A percentile compares a stretch with the other conserved stretches of the same genome.
Evolutionary conservation across 2,329 filamentous ascomycete species (phyloP).

Genomic region (Microcera coccophila): DNA sequence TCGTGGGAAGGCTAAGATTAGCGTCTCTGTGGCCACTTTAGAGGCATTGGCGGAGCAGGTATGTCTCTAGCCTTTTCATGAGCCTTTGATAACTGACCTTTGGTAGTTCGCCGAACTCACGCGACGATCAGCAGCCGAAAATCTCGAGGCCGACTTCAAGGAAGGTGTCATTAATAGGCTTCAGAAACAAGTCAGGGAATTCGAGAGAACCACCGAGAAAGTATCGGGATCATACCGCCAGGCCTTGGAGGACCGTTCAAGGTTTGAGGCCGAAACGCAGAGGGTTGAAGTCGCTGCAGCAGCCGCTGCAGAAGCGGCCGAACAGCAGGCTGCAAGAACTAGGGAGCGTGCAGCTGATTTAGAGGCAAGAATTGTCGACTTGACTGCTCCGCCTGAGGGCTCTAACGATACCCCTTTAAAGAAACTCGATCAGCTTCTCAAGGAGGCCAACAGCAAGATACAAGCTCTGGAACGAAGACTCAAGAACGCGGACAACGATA

Average conservation of each 20-base stretch:
- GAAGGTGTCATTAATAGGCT: slow-evolving; percentile 41
- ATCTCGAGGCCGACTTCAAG: slow-evolving; percentile 36
- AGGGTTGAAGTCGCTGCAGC: slow-evolving; percentile 34
- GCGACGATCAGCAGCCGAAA: slow-evolving; percentile 24
- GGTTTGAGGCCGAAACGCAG: slow-evolving; percentile 45
- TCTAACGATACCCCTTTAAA: slow-evolving; percentile 26
- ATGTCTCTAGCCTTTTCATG: slow-evolving; percentile 1
- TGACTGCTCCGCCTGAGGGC: slow-evolving; percentile 24
- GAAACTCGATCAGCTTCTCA: slow-evolving; percentile 32
- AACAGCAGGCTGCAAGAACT: slow-evolving; percentile 36
- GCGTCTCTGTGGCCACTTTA: slow-evolving; percentile 32
- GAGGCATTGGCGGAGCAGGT: slow-evolving; percentile 40
- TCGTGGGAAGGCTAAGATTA: slow-evolving; percentile 20
- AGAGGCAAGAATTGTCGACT: slow-evolving; percentile 29
- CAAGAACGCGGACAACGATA: slow-evolving; percentile 43
- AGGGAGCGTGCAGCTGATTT: slow-evolving; percentile 37
- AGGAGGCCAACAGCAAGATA: slow-evolving; percentile 36
- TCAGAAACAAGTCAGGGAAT: slow-evolving; percentile 44
- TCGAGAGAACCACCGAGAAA: slow-evolving; percentile 40
- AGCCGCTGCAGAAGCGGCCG: slow-evolving; percentile 22
- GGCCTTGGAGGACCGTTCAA: slow-evolving; percentile 49
- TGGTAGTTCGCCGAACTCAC: slow-evolving; percentile 30
- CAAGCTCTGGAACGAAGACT: slow-evolving; percentile 39
- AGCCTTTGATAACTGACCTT: slow-evolving; percentile 13
- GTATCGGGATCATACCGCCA: slow-evolving; percentile 47